These are phyloP conservation scores for Naematelia encephala DNA, from an alignment of 768 basidiomycete species.

Conservation along the genomic window DNA sequence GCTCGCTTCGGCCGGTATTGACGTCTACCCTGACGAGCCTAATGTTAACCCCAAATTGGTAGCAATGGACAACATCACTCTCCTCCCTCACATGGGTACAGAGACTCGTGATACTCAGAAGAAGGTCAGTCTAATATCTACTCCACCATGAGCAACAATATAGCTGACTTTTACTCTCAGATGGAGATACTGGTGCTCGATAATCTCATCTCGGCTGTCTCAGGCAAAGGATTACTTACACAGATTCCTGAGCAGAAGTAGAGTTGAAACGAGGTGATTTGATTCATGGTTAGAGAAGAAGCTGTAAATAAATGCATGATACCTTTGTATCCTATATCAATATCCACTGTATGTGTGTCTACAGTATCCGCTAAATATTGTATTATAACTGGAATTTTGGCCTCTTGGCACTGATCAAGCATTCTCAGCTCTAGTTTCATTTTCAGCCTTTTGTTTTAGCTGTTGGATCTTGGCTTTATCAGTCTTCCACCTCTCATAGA, in stretches of 20 bases:
- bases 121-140: conserved; percentile 29
- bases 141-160: not conserved
- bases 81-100: conserved; percentile 84
- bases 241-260: conserved; percentile 42
- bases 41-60: conserved; percentile 74
- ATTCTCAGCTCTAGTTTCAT: too few relatives aligned
- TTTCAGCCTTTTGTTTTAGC: too few relatives aligned
- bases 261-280: too few relatives aligned
- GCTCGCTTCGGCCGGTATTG: conserved; percentile 76
- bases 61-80: conserved; percentile 74
- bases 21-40: conserved; percentile 85
- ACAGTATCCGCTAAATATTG: not conserved
- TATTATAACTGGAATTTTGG: too few relatives aligned
- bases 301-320: too few relatives aligned
- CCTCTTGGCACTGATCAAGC: too few relatives aligned
- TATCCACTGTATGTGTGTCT: too few relatives aligned
- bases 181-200: conserved; percentile 39
- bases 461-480: too few relatives aligned
- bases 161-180: conserved; percentile 19
- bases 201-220: conserved; percentile 39
- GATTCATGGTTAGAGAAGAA: too few relatives aligned
- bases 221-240: conserved; percentile 41
- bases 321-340: too few relatives aligned
- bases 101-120: conserved; percentile 38
- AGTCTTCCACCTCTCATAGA: too few relatives aligned